A percentile compares a stretch with the other conserved stretches of the same genome.
phyloP scores from a whole-genome alignment of 2,329 filamentous ascomycete genomes.

The Tympanopsis confertula region DNA sequence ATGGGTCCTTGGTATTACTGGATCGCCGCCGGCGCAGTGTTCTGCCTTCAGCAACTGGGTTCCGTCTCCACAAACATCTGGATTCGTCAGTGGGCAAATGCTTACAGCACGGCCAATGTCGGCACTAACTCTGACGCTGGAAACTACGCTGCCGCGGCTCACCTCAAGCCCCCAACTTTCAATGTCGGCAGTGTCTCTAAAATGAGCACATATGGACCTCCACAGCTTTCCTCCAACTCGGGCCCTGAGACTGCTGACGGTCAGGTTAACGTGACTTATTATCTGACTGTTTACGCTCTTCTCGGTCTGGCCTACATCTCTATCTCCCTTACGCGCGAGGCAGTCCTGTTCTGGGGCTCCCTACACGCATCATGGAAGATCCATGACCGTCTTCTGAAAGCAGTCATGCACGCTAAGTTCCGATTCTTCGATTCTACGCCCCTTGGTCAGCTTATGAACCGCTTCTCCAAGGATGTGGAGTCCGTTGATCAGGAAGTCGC shows the following conservation, averaged over 20 bases:
- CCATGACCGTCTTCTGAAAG: constrained; percentile 45
- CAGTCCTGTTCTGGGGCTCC: constrained; percentile 52
- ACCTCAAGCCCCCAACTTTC: background rate
- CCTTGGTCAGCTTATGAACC: constrained; percentile 55
- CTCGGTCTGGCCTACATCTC: constrained; percentile 43
- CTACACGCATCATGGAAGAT: constrained; percentile 46
- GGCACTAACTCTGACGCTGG: background rate
- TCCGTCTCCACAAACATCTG: constrained; percentile 54
- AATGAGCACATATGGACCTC: constrained; percentile 1
- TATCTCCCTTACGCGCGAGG: constrained; percentile 47
- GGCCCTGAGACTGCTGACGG: constrained; percentile 3
- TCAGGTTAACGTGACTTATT: constrained; percentile 43
- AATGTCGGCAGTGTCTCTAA: constrained; percentile 1
- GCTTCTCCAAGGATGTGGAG: constrained; percentile 58
- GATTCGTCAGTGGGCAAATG: constrained; percentile 56
- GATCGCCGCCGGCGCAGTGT: constrained; percentile 39
- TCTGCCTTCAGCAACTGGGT: constrained; percentile 44
- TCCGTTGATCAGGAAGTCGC: constrained; percentile 57
- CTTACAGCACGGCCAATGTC: constrained; percentile 32
- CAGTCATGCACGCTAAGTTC: constrained; percentile 52
- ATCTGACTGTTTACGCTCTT: constrained; percentile 46
- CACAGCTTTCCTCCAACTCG: background rate
- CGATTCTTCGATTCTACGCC: constrained; percentile 59
- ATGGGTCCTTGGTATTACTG: constrained; percentile 59
- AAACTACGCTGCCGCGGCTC: background rate